Evolutionary conservation across 2,329 filamentous ascomycete genomes (phyloP).

Genomic region (Corynespora cassiicola): DNA sequence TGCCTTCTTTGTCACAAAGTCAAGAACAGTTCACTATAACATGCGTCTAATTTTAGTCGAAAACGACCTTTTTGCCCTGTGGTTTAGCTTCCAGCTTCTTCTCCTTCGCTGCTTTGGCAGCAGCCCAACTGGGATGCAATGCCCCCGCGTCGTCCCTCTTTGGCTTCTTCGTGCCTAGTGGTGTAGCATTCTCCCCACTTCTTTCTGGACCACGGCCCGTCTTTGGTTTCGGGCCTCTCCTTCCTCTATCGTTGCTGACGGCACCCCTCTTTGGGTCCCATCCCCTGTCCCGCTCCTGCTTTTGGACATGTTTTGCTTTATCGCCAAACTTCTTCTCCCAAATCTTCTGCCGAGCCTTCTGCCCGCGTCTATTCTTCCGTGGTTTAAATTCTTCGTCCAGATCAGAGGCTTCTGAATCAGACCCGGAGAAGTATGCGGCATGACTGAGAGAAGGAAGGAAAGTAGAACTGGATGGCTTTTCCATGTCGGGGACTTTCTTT

Average conservation of each 20-base stretch:
- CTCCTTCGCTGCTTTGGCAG: conserved; percentile 66
- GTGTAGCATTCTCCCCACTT: conserved; percentile 40
- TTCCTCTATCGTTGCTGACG: conserved; percentile 38
- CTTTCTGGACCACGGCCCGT: conserved; percentile 32
- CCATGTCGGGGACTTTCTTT: conserved; percentile 11
- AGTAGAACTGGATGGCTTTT: conserved; percentile 53
- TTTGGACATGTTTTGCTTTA: conserved; percentile 70
- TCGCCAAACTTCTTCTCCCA: conserved; percentile 81
- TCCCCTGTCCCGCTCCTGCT: conserved; percentile 55
- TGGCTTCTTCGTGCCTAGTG: conserved; percentile 30
- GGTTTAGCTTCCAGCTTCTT: conserved; percentile 58
- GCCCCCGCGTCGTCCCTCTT: conserved; percentile 58
- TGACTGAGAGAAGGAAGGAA: conserved; percentile 78
- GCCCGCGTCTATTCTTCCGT: conserved; percentile 77
- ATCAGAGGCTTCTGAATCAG: conserved; percentile 73
- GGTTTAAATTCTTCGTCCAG: conserved; percentile 57
- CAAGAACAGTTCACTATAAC: not conserved
- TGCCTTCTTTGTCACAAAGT: no score
- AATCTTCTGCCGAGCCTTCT: conserved; percentile 78
- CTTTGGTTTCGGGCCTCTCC: conserved; percentile 23
- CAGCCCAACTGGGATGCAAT: conserved; percentile 71
- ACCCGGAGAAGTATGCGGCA: conserved; percentile 80
- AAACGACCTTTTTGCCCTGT: conserved; percentile 67
- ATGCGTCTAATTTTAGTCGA: conserved; percentile 55
- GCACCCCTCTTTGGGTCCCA: conserved; percentile 68